These are phyloP conservation scores for Lyophyllum shimeji DNA, from an alignment of 768 basidiomycete genomes.

Conservation along the genomic window DNA sequence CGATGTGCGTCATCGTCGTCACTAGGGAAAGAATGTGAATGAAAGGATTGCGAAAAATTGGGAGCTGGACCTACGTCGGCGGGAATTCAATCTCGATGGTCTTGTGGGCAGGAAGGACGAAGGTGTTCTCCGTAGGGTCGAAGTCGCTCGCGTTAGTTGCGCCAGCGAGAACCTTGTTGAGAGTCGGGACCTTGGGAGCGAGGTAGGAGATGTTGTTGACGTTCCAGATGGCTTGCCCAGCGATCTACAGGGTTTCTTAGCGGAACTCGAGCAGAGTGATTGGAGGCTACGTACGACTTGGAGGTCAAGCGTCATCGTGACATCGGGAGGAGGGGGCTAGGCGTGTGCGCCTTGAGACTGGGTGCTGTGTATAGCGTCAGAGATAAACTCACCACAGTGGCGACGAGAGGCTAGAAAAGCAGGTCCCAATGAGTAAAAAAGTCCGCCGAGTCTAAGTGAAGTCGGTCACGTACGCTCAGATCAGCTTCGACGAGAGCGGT, in stretches of 20 bases:
- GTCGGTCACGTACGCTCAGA: slow-evolving; percentile 9
- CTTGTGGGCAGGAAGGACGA: slow-evolving; percentile 36
- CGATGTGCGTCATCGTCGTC: slow-evolving; percentile 25
- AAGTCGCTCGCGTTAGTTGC: slow-evolving; percentile 34
- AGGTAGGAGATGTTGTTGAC: slow-evolving; percentile 35
- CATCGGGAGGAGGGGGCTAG: slow-evolving; percentile 23
- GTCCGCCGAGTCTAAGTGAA: background rate
- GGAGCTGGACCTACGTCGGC: slow-evolving; percentile 16
- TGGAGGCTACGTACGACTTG: slow-evolving; percentile 17
- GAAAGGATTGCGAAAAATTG: background rate
- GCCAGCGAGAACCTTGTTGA: slow-evolving; percentile 39
- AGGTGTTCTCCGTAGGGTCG: slow-evolving; percentile 35
- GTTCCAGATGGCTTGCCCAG: slow-evolving; percentile 25
- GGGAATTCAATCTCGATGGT: slow-evolving; percentile 39
- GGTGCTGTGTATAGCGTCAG: background rate
- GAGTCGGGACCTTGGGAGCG: slow-evolving; percentile 27
- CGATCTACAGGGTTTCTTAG: slow-evolving; percentile 7
- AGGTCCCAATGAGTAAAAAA: background rate
- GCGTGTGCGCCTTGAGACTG: background rate
- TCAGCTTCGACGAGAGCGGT: slow-evolving; percentile 14
- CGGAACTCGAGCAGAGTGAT: background rate
- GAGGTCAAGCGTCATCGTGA: slow-evolving; percentile 26
- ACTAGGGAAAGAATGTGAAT: slow-evolving; percentile 7
- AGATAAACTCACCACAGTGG: slow-evolving; percentile 2
- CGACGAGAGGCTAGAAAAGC: slow-evolving; percentile 9